Evolutionary conservation across 495 filamentous ascomycete species (phyloP), one percentile per base, ranked within the genome.

Genomic region (Hypoxylon lienhwacheense): DNA sequence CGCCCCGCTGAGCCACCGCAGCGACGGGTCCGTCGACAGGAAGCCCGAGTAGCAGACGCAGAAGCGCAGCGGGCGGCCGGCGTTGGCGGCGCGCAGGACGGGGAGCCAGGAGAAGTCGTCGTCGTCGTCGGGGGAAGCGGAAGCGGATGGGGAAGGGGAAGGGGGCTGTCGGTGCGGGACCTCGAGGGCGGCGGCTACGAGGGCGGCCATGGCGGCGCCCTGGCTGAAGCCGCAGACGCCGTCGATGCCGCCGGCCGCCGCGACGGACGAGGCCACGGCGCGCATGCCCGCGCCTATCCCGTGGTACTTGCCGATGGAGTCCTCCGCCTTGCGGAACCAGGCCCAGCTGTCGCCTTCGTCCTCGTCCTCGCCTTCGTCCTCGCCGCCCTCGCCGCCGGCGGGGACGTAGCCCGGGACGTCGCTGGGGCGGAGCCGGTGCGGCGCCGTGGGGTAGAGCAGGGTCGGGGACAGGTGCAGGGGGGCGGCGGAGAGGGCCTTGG

Each of bases 41-140:
- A 96, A 97, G 0, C 93, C 92, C 20, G 78, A 81, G 69, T 96
- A 97, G 2, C 75, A 74, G 2, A 95, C 74, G 43, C 84, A 85
- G 71, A 96, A 97, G 69, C 83, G 87, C 8, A 98, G 62, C 45
- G 80, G 80, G 29, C 75, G 75, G 43, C 87, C 80, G 0, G 68
- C 48, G 22, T 82, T 75, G 5, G 72, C 73, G n/a, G 61, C 65
- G 12, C 74, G 64, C 28, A 77, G 61, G 6, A 61, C 62, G 8
- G 60, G 47, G 14, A 71, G 66, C 63, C 74, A 79, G 42, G 45
- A 45, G 40, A 7, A 34, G 25, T 69, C 26, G 42, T 47, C 64
- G 12, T 63, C 61, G 48, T 47, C 45, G 6, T 52, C 45, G 45
- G 66, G 67, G 67, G 85, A 84, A 0, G 66, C 68, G 67, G 85